Percentiles rank a stretch among this genome's conserved stretches.
Conservation (phyloP, 2,329 filamentous ascomycete genomes). For the Biscogniauxia sp. region DNA sequence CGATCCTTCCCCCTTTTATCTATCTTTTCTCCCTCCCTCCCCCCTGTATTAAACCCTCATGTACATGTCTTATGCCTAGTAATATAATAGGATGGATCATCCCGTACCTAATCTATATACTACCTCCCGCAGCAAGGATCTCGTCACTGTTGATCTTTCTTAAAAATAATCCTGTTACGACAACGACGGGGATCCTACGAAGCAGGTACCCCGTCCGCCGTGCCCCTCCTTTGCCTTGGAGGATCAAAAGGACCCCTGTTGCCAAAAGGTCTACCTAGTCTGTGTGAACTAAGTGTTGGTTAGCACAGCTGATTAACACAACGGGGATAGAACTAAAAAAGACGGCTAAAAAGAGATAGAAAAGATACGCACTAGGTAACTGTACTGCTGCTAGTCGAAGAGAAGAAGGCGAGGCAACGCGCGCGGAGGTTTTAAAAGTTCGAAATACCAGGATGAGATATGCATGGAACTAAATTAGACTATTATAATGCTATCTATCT, state of each 20-base stretch:
- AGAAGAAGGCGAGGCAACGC: background rate
- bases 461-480: background rate
- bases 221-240: background rate
- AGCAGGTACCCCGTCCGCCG: background rate
- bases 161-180: background rate
- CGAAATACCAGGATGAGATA: background rate
- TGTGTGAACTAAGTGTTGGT: background rate
- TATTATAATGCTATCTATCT: background rate
- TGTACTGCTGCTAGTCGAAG: background rate
- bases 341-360: background rate
- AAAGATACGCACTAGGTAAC: background rate
- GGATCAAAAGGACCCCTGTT: background rate
- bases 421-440: background rate
- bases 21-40: too few species aligned
- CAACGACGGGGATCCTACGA: background rate
- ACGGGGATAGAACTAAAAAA: too few species aligned
- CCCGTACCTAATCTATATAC: background rate
- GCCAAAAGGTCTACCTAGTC: background rate
- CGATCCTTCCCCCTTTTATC: too few species aligned
- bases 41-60: background rate
- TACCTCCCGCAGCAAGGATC: background rate
- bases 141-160: background rate
- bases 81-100: background rate
- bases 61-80: background rate
- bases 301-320: too few species aligned